Evolutionary conservation across 176 grass and related monocot genomes (phyloP).

Genomic region (Hordeum marinum): DNA sequence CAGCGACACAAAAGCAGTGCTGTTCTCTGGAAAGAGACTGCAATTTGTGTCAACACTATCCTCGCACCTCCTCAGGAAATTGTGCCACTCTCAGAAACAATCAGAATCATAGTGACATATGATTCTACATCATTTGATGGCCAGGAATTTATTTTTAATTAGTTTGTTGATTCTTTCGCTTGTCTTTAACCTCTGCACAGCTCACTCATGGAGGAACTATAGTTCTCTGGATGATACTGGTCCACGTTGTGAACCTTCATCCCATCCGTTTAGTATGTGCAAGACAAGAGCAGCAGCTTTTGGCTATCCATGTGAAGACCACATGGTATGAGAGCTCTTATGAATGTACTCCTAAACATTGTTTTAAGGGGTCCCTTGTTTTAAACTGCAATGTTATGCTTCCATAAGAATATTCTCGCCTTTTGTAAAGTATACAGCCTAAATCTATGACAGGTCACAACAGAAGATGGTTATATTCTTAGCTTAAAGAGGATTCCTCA

Average conservation of each 20-base stretch:
- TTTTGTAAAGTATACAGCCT: constrained; percentile 5
- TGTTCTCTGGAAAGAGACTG: background rate
- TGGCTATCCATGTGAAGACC: constrained; percentile 60
- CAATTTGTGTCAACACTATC: constrained; percentile 10
- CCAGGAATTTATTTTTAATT: background rate
- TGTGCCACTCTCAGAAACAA: background rate
- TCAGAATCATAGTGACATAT: background rate
- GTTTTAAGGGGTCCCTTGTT: background rate
- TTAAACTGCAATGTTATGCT: background rate
- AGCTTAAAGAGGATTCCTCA: constrained; percentile 50
- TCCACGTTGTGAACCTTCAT: constrained; percentile 15
- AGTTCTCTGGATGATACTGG: background rate
- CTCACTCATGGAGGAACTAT: constrained; percentile 20
- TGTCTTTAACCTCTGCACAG: background rate
- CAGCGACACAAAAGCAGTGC: background rate
- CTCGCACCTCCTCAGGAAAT: background rate
- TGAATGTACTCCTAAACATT: background rate
- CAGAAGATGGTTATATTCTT: constrained; percentile 69
- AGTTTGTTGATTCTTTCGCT: constrained; percentile 22
- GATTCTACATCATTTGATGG: constrained; percentile 23
- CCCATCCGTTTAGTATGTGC: constrained; percentile 45
- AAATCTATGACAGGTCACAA: constrained; percentile 40
- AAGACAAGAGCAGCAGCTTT: constrained; percentile 37
- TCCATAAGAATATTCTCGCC: background rate
- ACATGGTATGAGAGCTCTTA: constrained; percentile 26